A percentile compares a stretch with the other conserved stretches of the same genome.
Conservation (phyloP, 192 early-diverging fungal species). For the Linnemannia hyalina region DNA sequence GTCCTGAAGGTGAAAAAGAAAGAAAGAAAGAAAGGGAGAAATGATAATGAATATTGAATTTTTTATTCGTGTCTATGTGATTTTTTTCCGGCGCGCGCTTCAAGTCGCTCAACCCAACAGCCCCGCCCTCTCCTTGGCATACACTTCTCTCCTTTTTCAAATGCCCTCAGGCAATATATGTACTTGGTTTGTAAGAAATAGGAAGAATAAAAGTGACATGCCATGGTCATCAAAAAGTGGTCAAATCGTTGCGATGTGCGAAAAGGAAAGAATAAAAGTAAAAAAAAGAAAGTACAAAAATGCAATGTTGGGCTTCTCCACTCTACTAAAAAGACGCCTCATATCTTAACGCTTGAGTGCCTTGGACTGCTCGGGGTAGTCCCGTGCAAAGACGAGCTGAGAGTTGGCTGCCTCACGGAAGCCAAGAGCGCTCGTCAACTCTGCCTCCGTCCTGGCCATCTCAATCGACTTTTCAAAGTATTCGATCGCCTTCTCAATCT, state of each 20-base stretch:
- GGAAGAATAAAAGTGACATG: background rate
- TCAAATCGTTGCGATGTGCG: background rate
- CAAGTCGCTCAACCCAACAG: background rate
- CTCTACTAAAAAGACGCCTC: background rate
- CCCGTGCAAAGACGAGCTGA: slow-evolving; percentile 50
- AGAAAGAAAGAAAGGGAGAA: background rate
- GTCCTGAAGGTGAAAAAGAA: background rate
- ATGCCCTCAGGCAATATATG: background rate
- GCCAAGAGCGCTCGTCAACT: slow-evolving; percentile 81
- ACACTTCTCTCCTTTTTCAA: background rate
- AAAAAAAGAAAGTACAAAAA: slow-evolving; percentile 2
- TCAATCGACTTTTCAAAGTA: slow-evolving; percentile 87
- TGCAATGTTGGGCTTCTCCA: background rate
- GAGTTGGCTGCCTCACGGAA: slow-evolving; percentile 56
- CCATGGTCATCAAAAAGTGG: background rate
- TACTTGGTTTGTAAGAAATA: slow-evolving; percentile 1
- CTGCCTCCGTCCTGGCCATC: slow-evolving; percentile 89
- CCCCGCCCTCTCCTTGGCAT: background rate
- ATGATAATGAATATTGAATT: background rate
- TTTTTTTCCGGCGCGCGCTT: background rate
- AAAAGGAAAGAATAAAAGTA: background rate
- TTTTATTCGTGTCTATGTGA: slow-evolving; percentile 4
- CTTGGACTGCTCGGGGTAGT: slow-evolving; percentile 54
- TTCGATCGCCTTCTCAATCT: slow-evolving; percentile 85
- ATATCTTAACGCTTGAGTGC: slow-evolving; percentile 49